Conservation (phyloP, 2,329 filamentous ascomycete genomes). For the Madurella fahalii region DNA sequence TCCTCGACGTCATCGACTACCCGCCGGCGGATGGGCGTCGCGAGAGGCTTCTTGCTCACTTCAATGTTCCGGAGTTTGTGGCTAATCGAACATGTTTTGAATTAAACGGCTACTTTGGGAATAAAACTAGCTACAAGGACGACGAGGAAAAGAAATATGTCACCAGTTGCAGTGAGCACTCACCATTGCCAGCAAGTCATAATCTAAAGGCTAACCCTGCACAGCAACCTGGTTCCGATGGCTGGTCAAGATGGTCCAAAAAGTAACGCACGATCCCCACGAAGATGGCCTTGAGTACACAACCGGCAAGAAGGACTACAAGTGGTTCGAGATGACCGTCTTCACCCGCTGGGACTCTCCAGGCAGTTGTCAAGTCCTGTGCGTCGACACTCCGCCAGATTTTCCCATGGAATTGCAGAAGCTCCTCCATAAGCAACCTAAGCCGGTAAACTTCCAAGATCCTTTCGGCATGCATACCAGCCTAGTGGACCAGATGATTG, state of each 20-base stretch:
- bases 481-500: slow-evolving; percentile 17
- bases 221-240: slow-evolving; percentile 22
- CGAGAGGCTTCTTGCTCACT: slow-evolving; percentile 16
- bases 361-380: slow-evolving; percentile 11
- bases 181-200: neutral
- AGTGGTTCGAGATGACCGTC: slow-evolving; percentile 21
- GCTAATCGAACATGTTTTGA: slow-evolving; percentile 20
- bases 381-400: slow-evolving; percentile 16
- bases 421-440: neutral
- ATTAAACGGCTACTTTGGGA: slow-evolving; percentile 22
- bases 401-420: slow-evolving; percentile 1
- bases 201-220: too few relatives aligned
- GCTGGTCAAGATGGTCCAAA: slow-evolving; percentile 20
- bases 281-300: slow-evolving; percentile 17
- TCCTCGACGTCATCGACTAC: slow-evolving; percentile 17
- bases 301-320: slow-evolving; percentile 14
- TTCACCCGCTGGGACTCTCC: slow-evolving; percentile 19
- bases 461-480: slow-evolving; percentile 18
- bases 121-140: slow-evolving; percentile 9
- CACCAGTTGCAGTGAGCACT: slow-evolving; percentile 10
- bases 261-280: slow-evolving; percentile 3
- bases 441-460: slow-evolving; percentile 11
- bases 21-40: slow-evolving; percentile 5
- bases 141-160: neutral
- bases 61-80: slow-evolving; percentile 19